Evolutionary conservation across 768 basidiomycete species (phyloP), one percentile per base, ranked within the genome.

Genomic region (Pleurotus citrinopileatus): DNA sequence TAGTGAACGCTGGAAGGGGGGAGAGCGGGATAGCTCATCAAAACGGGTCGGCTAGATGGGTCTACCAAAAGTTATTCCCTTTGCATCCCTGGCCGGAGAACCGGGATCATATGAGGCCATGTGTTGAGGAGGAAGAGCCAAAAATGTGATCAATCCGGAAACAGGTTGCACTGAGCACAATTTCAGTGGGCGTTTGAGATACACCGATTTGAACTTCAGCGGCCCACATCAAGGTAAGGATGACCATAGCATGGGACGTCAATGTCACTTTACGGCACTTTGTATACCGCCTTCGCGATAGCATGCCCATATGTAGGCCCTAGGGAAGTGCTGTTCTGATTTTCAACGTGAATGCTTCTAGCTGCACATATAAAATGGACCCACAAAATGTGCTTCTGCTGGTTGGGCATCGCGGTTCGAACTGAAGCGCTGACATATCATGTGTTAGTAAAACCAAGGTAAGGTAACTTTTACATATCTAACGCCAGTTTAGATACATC

Each of bases 21-120:
- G 22, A 3, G 17, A 19, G 38, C 10, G 38, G 12, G 38, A 44
- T 13, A 19, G 37, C 32, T 51, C 48, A 51, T 51, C 48, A 34
- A 29, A 17, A 26, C 48, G 34, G 48, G 29, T 51, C 48, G 48
- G 48, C 19, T 44, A 44, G 25, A 23, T n/a, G 19, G 43, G 17
- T 44, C 43, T 22, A 44, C 23, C 43, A 40, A 40, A n/a, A 6
- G 15, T 40, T 40, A 40, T 40, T 20, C 38, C 12, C 17, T 40
- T 23, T 23, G 20, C 26, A 25, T 44, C 22, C 43, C 26, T 44
- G 43, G 12, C 43, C 43, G 26, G 43, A 12, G 8, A 17, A 23
- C 43, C 22, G 43, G 20, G 12, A 44, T 19, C 43, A 27, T 23
- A 17, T 8, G 43, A 9, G 12, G 19, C 38, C 38, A 20, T 13